These are phyloP conservation scores for Isabelozyma gotoi DNA, from an alignment of 805 yeast genomes.

Conservation along the genomic window DNA sequence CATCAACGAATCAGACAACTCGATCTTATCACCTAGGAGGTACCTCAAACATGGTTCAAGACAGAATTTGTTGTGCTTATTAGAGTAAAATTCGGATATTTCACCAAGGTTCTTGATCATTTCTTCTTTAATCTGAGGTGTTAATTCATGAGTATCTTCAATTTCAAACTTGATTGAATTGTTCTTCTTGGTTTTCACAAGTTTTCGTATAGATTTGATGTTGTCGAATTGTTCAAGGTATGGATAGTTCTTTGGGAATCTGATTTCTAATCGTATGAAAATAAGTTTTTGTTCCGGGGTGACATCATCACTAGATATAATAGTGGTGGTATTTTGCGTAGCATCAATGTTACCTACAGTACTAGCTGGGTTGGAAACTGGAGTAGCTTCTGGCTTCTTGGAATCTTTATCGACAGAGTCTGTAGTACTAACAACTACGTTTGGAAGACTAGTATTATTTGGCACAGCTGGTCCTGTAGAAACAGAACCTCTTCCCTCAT, in stretches of 20 bases:
- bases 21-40: conserved; percentile 76
- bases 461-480: not conserved
- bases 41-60: conserved; percentile 77
- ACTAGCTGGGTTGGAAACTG: not conserved
- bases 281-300: conserved; percentile 45
- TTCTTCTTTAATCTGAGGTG: conserved; percentile 46
- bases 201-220: conserved; percentile 10
- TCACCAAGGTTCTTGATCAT: conserved; percentile 52
- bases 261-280: conserved; percentile 68
- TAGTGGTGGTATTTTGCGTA: conserved; percentile 1
- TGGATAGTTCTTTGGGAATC: conserved; percentile 77
- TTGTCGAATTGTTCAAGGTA: conserved; percentile 43
- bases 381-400: not conserved
- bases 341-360: not conserved
- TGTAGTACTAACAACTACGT: not conserved
- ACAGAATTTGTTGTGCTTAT: conserved; percentile 59
- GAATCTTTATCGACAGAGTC: not conserved
- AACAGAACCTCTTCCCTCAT: not conserved
- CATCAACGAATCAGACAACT: conserved; percentile 35
- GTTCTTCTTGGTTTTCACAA: conserved; percentile 17
- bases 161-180: conserved; percentile 48
- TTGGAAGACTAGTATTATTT: not conserved
- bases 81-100: conserved; percentile 57
- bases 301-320: conserved; percentile 32
- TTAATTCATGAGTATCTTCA: conserved; percentile 77